phyloP scores from a whole-genome alignment of 352 stramenopile genomes.

The Globisporangium solare region DNA sequence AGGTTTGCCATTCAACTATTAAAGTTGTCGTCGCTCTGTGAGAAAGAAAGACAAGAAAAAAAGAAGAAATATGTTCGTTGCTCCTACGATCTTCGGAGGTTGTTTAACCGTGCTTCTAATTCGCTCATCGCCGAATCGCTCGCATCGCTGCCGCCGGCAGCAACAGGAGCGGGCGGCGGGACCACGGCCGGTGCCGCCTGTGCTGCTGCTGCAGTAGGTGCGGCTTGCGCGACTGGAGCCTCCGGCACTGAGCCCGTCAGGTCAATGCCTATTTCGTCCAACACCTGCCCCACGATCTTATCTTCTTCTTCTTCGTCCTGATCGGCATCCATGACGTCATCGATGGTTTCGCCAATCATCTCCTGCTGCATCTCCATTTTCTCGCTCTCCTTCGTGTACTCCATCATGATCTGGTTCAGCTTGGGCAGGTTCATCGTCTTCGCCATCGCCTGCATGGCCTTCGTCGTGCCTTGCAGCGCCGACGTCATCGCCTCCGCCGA shows the following conservation, averaged over 20 bases:
- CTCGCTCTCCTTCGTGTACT: constrained; percentile 98
- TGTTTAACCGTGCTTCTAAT: constrained; percentile 96
- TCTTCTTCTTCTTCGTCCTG: constrained; percentile 96
- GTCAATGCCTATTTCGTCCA: constrained; percentile 96
- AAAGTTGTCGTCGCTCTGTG: too few species aligned
- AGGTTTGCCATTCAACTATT: constrained; percentile 1
- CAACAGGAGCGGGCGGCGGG: constrained; percentile 41
- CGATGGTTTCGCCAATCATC: constrained; percentile 97
- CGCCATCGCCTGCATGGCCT: constrained; percentile 84
- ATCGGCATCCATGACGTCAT: constrained; percentile 95
- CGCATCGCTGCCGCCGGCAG: constrained; percentile 43
- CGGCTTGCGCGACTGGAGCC: constrained; percentile 55
- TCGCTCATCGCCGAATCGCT: constrained; percentile 90
- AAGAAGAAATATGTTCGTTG: background rate
- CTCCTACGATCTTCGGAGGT: constrained; percentile 81
- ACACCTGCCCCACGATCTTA: constrained; percentile 94
- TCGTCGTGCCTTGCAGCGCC: constrained; percentile 76
- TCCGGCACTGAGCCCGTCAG: constrained; percentile 91
- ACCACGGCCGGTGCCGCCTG: constrained; percentile 41
- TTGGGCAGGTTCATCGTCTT: constrained; percentile 95
- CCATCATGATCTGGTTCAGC: constrained; percentile 98
- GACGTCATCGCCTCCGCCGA: constrained; percentile 95
- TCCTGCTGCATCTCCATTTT: constrained; percentile 98
- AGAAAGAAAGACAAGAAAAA: background rate
- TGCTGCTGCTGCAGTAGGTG: constrained; percentile 30